Base-by-base conservation (phyloP, 495 filamentous ascomycete genomes). In the Entonaema liquescens region DNA sequence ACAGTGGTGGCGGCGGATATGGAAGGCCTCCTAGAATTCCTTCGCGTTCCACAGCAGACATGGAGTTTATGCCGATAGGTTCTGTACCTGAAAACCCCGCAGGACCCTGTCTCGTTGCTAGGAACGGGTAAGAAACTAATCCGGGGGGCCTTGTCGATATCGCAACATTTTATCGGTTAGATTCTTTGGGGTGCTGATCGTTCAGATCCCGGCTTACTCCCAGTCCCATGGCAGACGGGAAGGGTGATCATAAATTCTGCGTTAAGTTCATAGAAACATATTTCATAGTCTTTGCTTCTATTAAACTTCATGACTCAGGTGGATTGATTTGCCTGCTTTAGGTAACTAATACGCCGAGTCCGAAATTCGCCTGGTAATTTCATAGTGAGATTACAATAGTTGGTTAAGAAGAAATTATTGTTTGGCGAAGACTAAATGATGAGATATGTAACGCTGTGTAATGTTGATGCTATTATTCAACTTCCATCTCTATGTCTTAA, bases 221-320 rank as follows among this genome's bases (percentile, higher is more conserved):
- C 69, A 70, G 62, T 50, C 33, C 68, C 70, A 66, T 65, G 70
- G 70, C 70, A 55, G 42, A 52, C 70, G 70, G 70, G 70, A 73
- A 69, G n/a, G 70, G 55, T 73, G 70, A 69, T 73, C 65, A 65
- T 69, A 73, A 68, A 69, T 59, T 47, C 44, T 35, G 26, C 19
- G 13, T 65, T 68, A 72, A 61, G 56, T 33, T 23, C 49, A 29
- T 62, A 52, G 28, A 42, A 59, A 42, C 29, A 26, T 5, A 36
- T 40, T 59, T 15, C 1, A 25, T 17, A 6, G 33, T 28, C 35
- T 17, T 9, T 15, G 31, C 11, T 9, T 33, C 11, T 19, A 5
- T 25, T 64, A 40, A 44, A 29, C 55, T 44, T 56, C 12, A 25
- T 52, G 35, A 56, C 33, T 50, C 38, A 38, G 5, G 9, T 33